Conservation (phyloP, 768 basidiomycete species). For the Pleurotus giganteus region DNA sequence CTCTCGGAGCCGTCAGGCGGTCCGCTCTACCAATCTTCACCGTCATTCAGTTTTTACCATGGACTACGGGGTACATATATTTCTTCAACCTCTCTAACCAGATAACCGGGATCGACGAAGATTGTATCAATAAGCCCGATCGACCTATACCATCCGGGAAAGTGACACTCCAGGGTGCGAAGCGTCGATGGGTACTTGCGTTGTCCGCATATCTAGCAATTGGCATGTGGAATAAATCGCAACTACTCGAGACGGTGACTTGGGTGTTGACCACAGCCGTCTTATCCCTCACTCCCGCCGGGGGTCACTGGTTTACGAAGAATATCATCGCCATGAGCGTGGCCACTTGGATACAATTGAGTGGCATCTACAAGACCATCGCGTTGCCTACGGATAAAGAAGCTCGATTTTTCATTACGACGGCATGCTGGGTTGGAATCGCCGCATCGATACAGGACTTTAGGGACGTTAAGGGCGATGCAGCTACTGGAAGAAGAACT, state of each 20-base stretch:
- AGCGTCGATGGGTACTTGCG: conserved; percentile 12
- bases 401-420: neutral
- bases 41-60: conserved; percentile 10
- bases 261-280: conserved; percentile 13
- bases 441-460: conserved; percentile 13
- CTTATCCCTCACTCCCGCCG: conserved; percentile 11
- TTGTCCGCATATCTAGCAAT: conserved; percentile 9
- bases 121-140: conserved; percentile 22
- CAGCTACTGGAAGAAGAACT: conserved; percentile 10
- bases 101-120: conserved; percentile 18
- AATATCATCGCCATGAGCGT: conserved; percentile 14
- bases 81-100: conserved; percentile 21
- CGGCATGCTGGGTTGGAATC: conserved; percentile 11
- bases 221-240: conserved; percentile 4
- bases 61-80: conserved; percentile 15
- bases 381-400: neutral
- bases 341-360: conserved; percentile 15
- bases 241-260: conserved; percentile 6
- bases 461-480: conserved; percentile 14
- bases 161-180: conserved; percentile 16
- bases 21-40: neutral
- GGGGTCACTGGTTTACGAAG: conserved; percentile 18
- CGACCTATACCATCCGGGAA: conserved; percentile 19
- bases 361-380: conserved; percentile 12
- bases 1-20: conserved; percentile 8